phyloP scores from a whole-genome alignment of 202 grass and related monocot genomes.

The Digitaria exilis region DNA sequence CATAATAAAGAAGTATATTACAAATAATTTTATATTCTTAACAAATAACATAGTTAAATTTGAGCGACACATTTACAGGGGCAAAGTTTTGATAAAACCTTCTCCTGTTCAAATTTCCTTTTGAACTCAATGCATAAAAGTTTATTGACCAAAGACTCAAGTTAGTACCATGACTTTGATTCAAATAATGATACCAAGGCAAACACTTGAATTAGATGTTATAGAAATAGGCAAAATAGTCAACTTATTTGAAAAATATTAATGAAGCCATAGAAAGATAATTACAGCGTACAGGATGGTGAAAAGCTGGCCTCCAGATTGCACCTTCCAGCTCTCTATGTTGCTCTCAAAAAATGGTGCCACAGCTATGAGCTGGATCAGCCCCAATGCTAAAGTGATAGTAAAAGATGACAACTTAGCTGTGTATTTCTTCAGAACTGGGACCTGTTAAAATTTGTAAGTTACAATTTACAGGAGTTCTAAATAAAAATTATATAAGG shows the following conservation, averaged over 20 bases:
- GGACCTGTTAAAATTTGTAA: conserved; percentile 29
- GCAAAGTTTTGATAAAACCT: neutral
- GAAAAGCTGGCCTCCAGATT: conserved; percentile 66
- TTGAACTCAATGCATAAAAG: neutral
- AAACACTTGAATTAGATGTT: neutral
- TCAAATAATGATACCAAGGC: neutral
- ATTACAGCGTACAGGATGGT: conserved; percentile 79
- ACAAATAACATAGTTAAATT: neutral
- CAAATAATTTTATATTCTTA: neutral
- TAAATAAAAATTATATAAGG: conserved; percentile 4
- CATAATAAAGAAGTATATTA: neutral
- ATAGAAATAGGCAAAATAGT: neutral
- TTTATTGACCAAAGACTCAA: neutral
- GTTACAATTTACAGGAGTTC: too few relatives aligned
- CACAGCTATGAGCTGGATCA: conserved; percentile 62
- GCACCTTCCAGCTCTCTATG: conserved; percentile 61
- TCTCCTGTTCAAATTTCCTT: neutral
- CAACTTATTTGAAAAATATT: neutral
- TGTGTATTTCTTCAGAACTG: conserved; percentile 67
- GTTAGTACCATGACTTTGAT: neutral
- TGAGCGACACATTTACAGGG: neutral
- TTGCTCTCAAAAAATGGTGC: conserved; percentile 62
- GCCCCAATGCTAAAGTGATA: conserved; percentile 58
- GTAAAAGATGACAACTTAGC: conserved; percentile 61
- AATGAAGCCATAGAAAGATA: neutral